Evolutionary conservation across 2,329 filamentous ascomycete species (phyloP), one percentile per base, ranked within the genome.

Genomic region (Tolypocladium tundrense): DNA sequence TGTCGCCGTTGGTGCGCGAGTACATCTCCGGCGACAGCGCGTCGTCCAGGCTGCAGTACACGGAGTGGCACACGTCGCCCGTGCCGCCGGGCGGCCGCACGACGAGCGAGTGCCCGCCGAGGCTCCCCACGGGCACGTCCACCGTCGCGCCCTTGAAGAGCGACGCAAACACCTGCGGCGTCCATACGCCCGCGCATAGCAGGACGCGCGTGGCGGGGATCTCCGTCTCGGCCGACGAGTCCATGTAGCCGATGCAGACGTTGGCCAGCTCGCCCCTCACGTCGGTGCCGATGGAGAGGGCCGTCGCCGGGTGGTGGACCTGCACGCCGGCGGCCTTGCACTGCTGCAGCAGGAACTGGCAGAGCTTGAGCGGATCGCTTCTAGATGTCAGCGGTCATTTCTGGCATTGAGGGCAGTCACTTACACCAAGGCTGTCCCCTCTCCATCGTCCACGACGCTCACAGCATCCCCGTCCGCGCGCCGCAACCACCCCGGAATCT

Each of bases 101-200:
- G 3, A 91, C 80, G 10, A 93, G 72, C 21, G 87, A 90, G 70
- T 92, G 85, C 0, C 89, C 90, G 0, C 87, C 87, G 6, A 91
- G 73, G 21, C 82, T 78, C 3, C 54, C 43, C 3, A 69, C 57
- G 0, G 84, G 82, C 27, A 91, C 72, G 13, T 73, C 68, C 1
- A 79, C 65, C 3, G 65, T 66, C 1, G 86, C 79, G 0, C 69
- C 65, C 0, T 83, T 83, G 66, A 93, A 92, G 19, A 93, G 78
- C 0, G 75, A 72, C 2, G 72, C 64, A 67, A 90, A 87, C n/a
- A 90, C 83, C 39, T 73, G 71, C 0, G 83, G 79, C 0, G 88
- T 87, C 89, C 90, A 93, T 3, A 84, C 81, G 3, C 89, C 89
- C 0, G 87, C 81, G 0, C 87, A 74, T 60, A 93, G 78, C 19